These are phyloP conservation scores for Alternaria consortialis DNA, from an alignment of 2,329 filamentous ascomycete genomes.

Conservation along the genomic window DNA sequence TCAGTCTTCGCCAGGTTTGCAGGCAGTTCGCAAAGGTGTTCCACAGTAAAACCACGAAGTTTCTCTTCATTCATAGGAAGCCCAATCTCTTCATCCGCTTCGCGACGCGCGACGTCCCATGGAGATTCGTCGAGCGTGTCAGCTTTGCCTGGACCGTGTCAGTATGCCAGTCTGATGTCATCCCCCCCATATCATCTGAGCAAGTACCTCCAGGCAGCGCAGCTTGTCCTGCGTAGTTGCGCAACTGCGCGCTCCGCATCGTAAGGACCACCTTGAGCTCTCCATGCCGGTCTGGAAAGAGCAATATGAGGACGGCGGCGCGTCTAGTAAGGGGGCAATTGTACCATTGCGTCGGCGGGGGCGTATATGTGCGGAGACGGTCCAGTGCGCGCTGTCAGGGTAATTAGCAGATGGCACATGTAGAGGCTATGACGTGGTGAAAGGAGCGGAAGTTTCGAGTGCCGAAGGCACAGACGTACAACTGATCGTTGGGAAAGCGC, in stretches of 20 bases:
- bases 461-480: slow-evolving; percentile 25
- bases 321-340: slow-evolving; percentile 69
- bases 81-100: slow-evolving; percentile 93
- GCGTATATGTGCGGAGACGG: slow-evolving; percentile 63
- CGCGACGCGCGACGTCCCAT: slow-evolving; percentile 85
- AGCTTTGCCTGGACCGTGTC: slow-evolving; percentile 58
- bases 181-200: background rate
- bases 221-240: slow-evolving; percentile 75
- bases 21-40: slow-evolving; percentile 87
- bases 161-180: background rate
- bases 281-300: slow-evolving; percentile 84
- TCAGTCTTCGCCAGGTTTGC: slow-evolving; percentile 61
- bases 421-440: background rate
- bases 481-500: slow-evolving; percentile 43
- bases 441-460: background rate
- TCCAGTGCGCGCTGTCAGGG: slow-evolving; percentile 60
- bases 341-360: slow-evolving; percentile 67
- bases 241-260: slow-evolving; percentile 67
- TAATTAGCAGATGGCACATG: slow-evolving; percentile 17
- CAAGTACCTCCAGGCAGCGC: slow-evolving; percentile 80
- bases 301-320: slow-evolving; percentile 85
- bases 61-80: slow-evolving; percentile 75
- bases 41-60: slow-evolving; percentile 80
- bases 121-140: slow-evolving; percentile 64
- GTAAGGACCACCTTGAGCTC: slow-evolving; percentile 75